Conservation (phyloP, 148 eudicot genomes). For the Oxyria digyna region DNA sequence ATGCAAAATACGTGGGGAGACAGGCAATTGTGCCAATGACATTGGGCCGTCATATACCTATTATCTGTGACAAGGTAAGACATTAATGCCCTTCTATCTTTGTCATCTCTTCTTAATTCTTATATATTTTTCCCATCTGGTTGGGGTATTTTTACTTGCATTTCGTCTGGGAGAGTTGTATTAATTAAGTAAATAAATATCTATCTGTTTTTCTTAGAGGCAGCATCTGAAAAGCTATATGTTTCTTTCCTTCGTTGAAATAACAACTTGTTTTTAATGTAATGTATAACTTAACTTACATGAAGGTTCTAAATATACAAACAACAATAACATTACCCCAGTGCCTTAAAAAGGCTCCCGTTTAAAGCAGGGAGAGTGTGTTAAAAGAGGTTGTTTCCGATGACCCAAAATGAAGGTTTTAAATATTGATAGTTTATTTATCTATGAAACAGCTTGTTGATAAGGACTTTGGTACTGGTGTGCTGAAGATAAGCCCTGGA, state of each 20-base stretch:
- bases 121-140: neutral
- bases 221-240: neutral
- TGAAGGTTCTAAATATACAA: too few relatives aligned
- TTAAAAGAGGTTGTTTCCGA: too few relatives aligned
- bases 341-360: too few relatives aligned
- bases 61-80: slow-evolving; percentile 66
- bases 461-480: slow-evolving; percentile 95
- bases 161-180: neutral
- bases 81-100: neutral
- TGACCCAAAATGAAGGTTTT: too few relatives aligned
- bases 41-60: slow-evolving; percentile 85
- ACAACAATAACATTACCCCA: too few relatives aligned
- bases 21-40: slow-evolving; percentile 91
- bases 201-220: neutral
- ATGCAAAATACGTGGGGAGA: slow-evolving; percentile 74
- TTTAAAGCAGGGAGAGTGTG: too few relatives aligned
- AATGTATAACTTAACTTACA: too few relatives aligned
- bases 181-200: neutral
- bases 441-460: slow-evolving; percentile 61
- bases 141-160: neutral
- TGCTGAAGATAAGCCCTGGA: slow-evolving; percentile 94
- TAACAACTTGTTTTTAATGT: neutral
- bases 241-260: neutral
- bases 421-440: neutral
- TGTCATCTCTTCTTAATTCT: neutral